Conservation (phyloP, 352 stramenopile genomes). For the Phytophthora multivora region DNA sequence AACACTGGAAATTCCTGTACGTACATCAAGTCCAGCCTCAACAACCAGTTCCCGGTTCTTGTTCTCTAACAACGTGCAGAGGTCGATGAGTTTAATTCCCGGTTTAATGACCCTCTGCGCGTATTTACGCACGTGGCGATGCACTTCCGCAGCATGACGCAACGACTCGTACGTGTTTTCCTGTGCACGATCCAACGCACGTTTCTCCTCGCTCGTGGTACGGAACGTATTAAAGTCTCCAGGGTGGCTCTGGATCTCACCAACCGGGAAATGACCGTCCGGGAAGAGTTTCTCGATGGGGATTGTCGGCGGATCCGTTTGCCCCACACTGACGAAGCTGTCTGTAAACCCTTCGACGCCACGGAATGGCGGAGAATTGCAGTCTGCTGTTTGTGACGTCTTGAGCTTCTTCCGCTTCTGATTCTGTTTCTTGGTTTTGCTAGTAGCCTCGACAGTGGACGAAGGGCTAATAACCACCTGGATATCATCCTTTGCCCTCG, state of each 20-base stretch:
- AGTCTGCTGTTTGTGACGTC: conserved; percentile 15
- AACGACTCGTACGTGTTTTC: conserved; percentile 72
- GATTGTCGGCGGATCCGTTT: conserved; percentile 97
- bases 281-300: conserved; percentile 80
- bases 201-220: conserved; percentile 83
- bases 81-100: conserved; percentile 95
- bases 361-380: conserved; percentile 66
- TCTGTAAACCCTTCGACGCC: conserved; percentile 92
- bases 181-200: conserved; percentile 81
- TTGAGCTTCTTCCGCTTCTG: too few species aligned
- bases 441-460: too few species aligned
- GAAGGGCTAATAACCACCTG: too few species aligned
- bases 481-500: too few species aligned
- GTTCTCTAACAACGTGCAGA: conserved; percentile 96
- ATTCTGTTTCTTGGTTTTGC: too few species aligned
- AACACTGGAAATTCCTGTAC: conserved; percentile 3
- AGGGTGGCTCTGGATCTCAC: conserved; percentile 93
- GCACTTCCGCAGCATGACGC: conserved; percentile 94
- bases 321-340: conserved; percentile 93
- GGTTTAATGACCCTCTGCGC: conserved; percentile 97
- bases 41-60: conserved; percentile 96
- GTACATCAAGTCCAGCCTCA: conserved; percentile 89
- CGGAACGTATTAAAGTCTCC: conserved; percentile 94
- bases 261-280: conserved; percentile 82
- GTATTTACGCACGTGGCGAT: conserved; percentile 92